Evolutionary conservation across 305 asterid genomes (phyloP).

Genomic region (Fraxinus floribunda): DNA sequence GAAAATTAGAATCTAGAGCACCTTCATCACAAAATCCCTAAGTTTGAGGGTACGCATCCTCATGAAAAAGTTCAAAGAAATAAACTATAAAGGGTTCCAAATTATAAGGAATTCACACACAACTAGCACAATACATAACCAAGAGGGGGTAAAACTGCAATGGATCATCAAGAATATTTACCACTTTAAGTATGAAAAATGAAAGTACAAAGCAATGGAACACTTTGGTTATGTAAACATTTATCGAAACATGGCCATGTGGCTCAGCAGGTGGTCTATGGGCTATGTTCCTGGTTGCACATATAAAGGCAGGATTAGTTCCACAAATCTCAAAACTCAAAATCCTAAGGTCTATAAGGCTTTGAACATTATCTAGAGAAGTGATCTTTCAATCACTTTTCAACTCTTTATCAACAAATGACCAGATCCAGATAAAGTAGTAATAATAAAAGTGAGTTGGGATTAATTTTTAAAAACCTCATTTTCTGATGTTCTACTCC

Average conservation of each 20-base stretch:
- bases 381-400: background rate
- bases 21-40: background rate
- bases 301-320: background rate
- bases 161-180: background rate
- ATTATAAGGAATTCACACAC: background rate
- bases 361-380: background rate
- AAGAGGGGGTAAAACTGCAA: background rate
- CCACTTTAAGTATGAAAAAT: background rate
- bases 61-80: background rate
- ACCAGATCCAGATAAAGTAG: background rate
- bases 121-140: background rate
- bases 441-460: background rate
- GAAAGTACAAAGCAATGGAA: background rate
- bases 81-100: background rate
- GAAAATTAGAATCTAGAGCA: background rate
- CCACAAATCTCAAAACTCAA: background rate
- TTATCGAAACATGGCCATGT: background rate
- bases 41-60: background rate
- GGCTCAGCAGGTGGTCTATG: background rate
- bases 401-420: background rate
- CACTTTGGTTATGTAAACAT: background rate
- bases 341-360: background rate
- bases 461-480: background rate
- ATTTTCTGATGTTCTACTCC: background rate
- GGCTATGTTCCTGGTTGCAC: background rate